phyloP scores from a whole-genome alignment of 106 monocot species.

The Acorus calamus region DNA sequence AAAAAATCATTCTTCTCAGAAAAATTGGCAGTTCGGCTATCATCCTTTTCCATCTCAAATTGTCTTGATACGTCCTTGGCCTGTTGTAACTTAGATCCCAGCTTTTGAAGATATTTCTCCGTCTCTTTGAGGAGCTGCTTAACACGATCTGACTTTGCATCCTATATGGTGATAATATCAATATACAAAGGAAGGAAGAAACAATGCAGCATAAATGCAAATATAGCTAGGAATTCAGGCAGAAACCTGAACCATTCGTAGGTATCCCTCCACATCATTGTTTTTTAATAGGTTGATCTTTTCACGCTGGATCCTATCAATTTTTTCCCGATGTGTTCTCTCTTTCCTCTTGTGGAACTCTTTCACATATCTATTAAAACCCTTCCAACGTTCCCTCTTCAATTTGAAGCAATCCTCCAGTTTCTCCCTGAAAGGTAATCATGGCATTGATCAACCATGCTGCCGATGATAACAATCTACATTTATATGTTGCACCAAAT shows the following conservation, averaged over 20 bases:
- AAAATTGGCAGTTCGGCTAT: constrained; percentile 29
- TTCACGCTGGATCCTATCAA: constrained; percentile 96
- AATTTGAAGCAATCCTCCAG: constrained; percentile 85
- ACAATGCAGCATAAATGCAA: constrained; percentile 4
- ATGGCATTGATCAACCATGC: not conserved
- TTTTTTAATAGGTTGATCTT: constrained; percentile 97
- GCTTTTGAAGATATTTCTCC: constrained; percentile 94
- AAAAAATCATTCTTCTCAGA: constrained; percentile 46
- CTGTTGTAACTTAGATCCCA: constrained; percentile 75
- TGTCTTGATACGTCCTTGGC: constrained; percentile 55
- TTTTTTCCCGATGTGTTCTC: constrained; percentile 79
- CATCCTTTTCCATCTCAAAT: constrained; percentile 67
- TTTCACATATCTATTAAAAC: constrained; percentile 72
- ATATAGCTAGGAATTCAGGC: not conserved
- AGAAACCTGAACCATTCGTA: constrained; percentile 94
- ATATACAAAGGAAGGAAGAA: constrained; percentile 2
- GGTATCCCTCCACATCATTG: constrained; percentile 99
- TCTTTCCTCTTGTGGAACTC: constrained; percentile 98
- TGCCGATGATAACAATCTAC: not conserved
- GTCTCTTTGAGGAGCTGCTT: constrained; percentile 97
- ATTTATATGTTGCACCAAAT: not conserved
- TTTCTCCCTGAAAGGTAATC: constrained; percentile 52
- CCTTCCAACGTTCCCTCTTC: constrained; percentile 81
- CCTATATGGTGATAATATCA: constrained; percentile 25
- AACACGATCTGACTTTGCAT: constrained; percentile 98